Evolutionary conservation across 2,329 filamentous ascomycete species (phyloP).

Genomic region (Paecilomyces variotii): DNA sequence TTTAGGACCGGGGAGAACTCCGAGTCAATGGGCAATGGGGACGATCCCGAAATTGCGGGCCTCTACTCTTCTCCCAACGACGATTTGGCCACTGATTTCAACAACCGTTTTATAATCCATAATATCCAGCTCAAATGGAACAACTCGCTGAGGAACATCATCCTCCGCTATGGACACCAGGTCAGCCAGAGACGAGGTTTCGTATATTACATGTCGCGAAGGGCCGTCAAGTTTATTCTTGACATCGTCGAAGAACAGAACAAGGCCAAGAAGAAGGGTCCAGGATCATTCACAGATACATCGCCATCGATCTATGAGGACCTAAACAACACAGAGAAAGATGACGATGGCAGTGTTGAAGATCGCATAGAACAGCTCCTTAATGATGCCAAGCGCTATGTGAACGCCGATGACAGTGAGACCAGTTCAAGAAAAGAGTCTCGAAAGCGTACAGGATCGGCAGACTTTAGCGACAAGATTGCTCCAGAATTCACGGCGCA

Average conservation of each 20-base stretch:
- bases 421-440: constrained; percentile 30
- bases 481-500: constrained; percentile 81
- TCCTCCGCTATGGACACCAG: constrained; percentile 94
- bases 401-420: constrained; percentile 58
- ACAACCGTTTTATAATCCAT: constrained; percentile 96
- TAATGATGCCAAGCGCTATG: constrained; percentile 74
- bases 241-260: constrained; percentile 94
- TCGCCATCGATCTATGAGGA: constrained; percentile 19
- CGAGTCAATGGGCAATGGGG: constrained; percentile 47
- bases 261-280: constrained; percentile 53
- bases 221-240: constrained; percentile 94
- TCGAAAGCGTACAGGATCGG: constrained; percentile 19
- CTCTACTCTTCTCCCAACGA: constrained; percentile 62
- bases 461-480: constrained; percentile 63
- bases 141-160: constrained; percentile 89
- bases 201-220: constrained; percentile 92
- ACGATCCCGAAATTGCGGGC: constrained; percentile 43
- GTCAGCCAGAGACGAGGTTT: constrained; percentile 93
- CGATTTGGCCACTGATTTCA: constrained; percentile 89
- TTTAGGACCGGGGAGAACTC: constrained; percentile 20
- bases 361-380: constrained; percentile 81
- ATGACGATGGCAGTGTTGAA: constrained; percentile 62
- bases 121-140: constrained; percentile 99
- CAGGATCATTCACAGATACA: constrained; percentile 23
- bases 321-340: constrained; percentile 35